Percentiles rank a stretch among this genome's conserved stretches.
Evolutionary conservation across 257 asterid genomes (phyloP).

Genomic region (Mentha longifolia): DNA sequence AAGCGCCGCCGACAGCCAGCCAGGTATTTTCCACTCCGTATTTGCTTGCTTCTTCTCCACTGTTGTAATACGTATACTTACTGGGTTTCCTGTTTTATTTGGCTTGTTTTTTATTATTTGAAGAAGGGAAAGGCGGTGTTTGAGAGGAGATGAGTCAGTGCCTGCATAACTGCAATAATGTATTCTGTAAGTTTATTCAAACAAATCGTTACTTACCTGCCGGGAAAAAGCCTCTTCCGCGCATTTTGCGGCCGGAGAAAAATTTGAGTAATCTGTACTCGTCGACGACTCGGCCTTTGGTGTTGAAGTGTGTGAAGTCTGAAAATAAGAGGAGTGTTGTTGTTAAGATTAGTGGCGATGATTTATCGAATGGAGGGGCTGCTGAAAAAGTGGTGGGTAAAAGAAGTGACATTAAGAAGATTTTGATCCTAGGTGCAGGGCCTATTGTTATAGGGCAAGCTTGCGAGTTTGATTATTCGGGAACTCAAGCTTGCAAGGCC

Average conservation of each 20-base stretch:
- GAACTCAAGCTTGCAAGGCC: constrained; percentile 98
- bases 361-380: constrained; percentile 35
- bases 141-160: constrained; percentile 47
- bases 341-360: constrained; percentile 32
- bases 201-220: constrained; percentile 39
- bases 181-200: constrained; percentile 41
- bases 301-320: constrained; percentile 44
- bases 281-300: constrained; percentile 43
- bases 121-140: constrained; percentile 15
- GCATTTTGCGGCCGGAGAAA: constrained; percentile 31
- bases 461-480: constrained; percentile 96
- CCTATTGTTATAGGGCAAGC: constrained; percentile 99
- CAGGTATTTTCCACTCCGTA: too few relatives aligned
- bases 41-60: too few relatives aligned
- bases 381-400: constrained; percentile 53
- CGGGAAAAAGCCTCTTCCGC: constrained; percentile 45
- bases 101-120: neutral
- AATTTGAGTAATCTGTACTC: constrained; percentile 26
- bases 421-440: constrained; percentile 94
- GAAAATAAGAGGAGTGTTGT: constrained; percentile 38
- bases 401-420: constrained; percentile 86
- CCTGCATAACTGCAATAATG: constrained; percentile 49
- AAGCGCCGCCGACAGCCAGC: too few relatives aligned
- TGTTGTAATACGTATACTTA: too few relatives aligned
- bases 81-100: too few relatives aligned